Base-by-base conservation (phyloP, 768 basidiomycete species). In the Asterophora parasitica region DNA sequence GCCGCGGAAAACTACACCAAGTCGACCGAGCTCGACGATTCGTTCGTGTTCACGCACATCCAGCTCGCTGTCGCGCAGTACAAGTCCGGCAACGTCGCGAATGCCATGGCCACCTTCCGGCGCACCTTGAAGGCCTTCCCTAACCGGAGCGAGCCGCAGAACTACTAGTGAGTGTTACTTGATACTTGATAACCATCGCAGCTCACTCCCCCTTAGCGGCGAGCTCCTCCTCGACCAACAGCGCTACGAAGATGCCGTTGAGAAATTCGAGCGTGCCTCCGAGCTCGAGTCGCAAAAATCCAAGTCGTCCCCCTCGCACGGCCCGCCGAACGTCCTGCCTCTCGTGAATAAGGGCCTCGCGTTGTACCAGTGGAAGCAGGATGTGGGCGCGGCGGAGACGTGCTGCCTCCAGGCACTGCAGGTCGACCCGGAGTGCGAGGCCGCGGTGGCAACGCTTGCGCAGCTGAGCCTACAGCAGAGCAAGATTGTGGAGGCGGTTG, bases 311-410 rank as follows among this genome's bases (percentile, higher is more conserved):
- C n/a, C n/a, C 23, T 23, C 23, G 23, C 23, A 23, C 23, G 23
- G 23, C 3, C 59, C 79, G 60, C 60, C 85, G 44, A 99, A 98
- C 64, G 95, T 96, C 17, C 77, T 98, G 3, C 88, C 95, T 0
- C 72, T 95, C 36, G 93, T 98, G 45, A 99, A 99, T 82, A 96
- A 95, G 63, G 93, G 94, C n/a, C 84, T 98, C 16, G 88, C 92
- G 0, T 61, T 97, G 40, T 98, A 85, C 78, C 96, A 98, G 69
- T 92, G 88, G 88, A 89, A 91, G 65, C 88, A 95, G 61, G 92
- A 98, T 61, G 76, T 91, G 48, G 74, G 71, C 6, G 81, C 78
- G 1, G 93, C 92, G 1, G 93, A 95, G 65, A 69, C 72, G 15
- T 86, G 92, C 62, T 94, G 92, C 62, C 73, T 83, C 48, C 88